Evolutionary conservation across 2,329 filamentous ascomycete species (phyloP).

Genomic region (Aureobasidium namibiae): DNA sequence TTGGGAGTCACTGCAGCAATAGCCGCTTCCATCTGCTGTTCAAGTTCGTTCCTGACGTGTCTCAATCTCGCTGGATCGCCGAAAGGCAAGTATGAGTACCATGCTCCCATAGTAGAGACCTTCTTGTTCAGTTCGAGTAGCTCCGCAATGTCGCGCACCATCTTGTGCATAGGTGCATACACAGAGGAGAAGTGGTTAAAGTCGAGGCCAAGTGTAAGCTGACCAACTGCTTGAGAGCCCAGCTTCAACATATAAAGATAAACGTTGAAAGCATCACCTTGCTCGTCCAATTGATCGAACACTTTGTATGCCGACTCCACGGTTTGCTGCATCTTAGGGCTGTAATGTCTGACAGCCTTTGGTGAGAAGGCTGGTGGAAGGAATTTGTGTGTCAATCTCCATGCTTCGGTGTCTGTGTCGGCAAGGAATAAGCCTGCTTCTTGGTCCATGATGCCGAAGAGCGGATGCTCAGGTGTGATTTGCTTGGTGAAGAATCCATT

Average conservation of each 20-base stretch:
- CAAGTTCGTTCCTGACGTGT: conserved; percentile 26
- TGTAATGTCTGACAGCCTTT: conserved; percentile 54
- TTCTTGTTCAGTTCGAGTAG: conserved; percentile 51
- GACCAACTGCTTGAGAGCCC: conserved; percentile 36
- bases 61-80: conserved; percentile 44
- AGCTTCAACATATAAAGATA: conserved; percentile 45
- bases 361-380: conserved; percentile 50
- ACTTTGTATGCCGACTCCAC: conserved; percentile 43
- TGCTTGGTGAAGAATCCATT: conserved; percentile 36
- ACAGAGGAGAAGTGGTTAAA: conserved; percentile 35
- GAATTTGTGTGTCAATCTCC: conserved; percentile 52
- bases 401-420: conserved; percentile 45
- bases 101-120: conserved; percentile 45
- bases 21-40: conserved; percentile 32
- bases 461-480: conserved; percentile 25
- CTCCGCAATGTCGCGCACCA: conserved; percentile 45
- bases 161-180: conserved; percentile 43
- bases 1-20: conserved; percentile 29
- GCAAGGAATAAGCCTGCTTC: conserved; percentile 26
- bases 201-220: conserved; percentile 37
- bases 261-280: conserved; percentile 38
- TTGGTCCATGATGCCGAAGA: conserved; percentile 26
- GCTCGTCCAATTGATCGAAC: conserved; percentile 41
- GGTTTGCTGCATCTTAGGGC: conserved; percentile 49
- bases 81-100: conserved; percentile 51